phyloP scores from a whole-genome alignment of 306 rosid genomes.

The Albizia julibrissin region DNA sequence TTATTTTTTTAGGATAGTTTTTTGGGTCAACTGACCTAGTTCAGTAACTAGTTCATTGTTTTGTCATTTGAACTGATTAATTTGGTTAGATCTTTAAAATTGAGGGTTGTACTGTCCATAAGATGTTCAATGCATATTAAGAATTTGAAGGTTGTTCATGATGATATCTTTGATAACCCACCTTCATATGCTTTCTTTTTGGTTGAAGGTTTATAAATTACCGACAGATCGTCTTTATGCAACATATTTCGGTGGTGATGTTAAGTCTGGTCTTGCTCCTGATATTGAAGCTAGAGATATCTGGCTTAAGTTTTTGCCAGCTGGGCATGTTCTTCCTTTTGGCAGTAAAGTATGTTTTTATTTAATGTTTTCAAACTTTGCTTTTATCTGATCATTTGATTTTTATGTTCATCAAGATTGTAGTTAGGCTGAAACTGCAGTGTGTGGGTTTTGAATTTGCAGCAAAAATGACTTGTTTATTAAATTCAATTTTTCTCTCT shows the following conservation, averaged over 20 bases:
- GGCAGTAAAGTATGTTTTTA: constrained; percentile 72
- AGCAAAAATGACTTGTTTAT: neutral
- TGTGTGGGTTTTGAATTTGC: neutral
- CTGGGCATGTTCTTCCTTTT: constrained; percentile 89
- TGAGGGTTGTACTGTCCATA: constrained; percentile 2
- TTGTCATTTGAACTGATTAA: neutral
- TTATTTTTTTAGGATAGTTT: neutral
- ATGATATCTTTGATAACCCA: neutral
- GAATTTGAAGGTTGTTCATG: neutral
- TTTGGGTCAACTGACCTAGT: neutral
- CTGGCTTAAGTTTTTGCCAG: constrained; percentile 84
- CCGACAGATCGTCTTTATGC: constrained; percentile 78
- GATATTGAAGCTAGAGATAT: constrained; percentile 82
- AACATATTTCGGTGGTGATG: constrained; percentile 96
- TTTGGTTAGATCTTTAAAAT: neutral
- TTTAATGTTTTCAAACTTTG: neutral
- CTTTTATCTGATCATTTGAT: neutral
- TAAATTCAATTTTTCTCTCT: neutral
- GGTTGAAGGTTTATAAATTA: constrained; percentile 73
- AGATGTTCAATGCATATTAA: neutral
- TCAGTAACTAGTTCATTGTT: neutral
- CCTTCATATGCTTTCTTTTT: constrained; percentile 23
- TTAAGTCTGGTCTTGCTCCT: constrained; percentile 82
- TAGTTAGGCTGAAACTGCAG: neutral
- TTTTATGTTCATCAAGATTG: constrained; percentile 13